Percentiles rank a stretch among this genome's conserved stretches.
These are phyloP conservation scores for Oropetium thomaeum DNA, from an alignment of 176 grass and related monocot genomes.

Conservation along the genomic window DNA sequence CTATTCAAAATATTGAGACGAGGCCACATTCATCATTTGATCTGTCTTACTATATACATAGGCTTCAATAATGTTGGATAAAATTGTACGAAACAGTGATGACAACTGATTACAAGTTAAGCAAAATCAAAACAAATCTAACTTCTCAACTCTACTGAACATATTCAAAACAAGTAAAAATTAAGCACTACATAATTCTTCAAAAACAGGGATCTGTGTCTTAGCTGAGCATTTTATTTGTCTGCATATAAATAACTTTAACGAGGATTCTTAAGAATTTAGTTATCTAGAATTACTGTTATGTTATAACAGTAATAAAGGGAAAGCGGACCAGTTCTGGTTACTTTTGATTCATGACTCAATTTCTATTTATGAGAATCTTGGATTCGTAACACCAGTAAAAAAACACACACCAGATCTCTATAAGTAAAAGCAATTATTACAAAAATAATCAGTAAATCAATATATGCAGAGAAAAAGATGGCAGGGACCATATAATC, in stretches of 20 bases:
- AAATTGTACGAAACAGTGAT: not conserved
- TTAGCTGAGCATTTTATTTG: not conserved
- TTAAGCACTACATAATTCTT: not conserved
- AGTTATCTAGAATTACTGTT: not conserved
- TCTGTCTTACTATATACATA: not conserved
- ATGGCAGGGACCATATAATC: not conserved
- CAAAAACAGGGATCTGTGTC: not conserved
- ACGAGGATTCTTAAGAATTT: not conserved
- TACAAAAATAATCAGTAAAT: not conserved
- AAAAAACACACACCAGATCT: not conserved
- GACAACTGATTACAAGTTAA: not conserved
- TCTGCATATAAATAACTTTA: not conserved
- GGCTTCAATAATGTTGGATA: not conserved
- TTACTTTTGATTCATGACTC: not conserved
- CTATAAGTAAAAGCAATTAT: not conserved
- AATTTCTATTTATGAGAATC: not conserved
- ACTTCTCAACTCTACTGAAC: not conserved
- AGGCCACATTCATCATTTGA: not conserved
- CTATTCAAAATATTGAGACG: conserved; percentile 6
- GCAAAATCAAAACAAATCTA: not conserved
- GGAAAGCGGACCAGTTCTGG: not conserved
- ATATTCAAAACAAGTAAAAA: not conserved
- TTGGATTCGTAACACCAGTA: not conserved
- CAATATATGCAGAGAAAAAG: conserved; percentile 7
- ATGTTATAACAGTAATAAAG: too few relatives aligned